A percentile compares a stretch with the other conserved stretches of the same genome.
phyloP scores from a whole-genome alignment of 345 rosid species.

The Boechera divaricarpa region DNA sequence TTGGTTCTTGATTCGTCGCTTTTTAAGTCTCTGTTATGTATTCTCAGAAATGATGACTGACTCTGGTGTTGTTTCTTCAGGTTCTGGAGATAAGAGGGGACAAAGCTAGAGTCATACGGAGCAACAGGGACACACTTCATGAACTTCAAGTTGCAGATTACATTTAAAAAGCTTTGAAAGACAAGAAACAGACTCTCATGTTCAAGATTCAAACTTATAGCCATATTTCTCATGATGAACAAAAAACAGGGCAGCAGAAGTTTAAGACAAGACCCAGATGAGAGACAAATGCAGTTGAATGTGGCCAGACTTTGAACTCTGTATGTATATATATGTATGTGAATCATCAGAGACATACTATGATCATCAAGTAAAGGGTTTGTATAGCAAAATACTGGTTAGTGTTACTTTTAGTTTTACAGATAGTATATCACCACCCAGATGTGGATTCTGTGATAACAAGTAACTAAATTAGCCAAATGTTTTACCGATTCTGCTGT shows the following conservation, averaged over 20 bases:
- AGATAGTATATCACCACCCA: background rate
- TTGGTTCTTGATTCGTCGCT: slow-evolving; percentile 11
- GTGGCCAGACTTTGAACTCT: slow-evolving; percentile 20
- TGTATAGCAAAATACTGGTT: slow-evolving; percentile 32
- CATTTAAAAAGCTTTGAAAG: slow-evolving; percentile 38
- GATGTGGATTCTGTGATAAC: background rate
- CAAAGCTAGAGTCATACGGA: slow-evolving; percentile 71
- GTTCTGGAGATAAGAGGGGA: slow-evolving; percentile 79
- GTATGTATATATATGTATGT: slow-evolving; percentile 23
- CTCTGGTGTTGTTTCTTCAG: slow-evolving; percentile 45
- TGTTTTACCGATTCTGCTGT: background rate
- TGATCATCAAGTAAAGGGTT: slow-evolving; percentile 1
- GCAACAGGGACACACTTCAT: slow-evolving; percentile 52
- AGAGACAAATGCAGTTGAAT: background rate
- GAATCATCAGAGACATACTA: slow-evolving; percentile 24
- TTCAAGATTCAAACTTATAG: slow-evolving; percentile 5
- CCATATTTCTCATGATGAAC: background rate
- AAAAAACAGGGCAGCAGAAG: background rate
- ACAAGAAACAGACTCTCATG: slow-evolving; percentile 4
- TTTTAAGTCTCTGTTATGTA: background rate
- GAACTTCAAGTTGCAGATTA: slow-evolving; percentile 66
- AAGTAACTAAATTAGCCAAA: background rate
- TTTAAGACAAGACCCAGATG: slow-evolving; percentile 10
- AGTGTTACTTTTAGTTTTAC: background rate
- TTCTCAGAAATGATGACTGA: background rate